Evolutionary conservation across 306 rosid species (phyloP).

Genomic region (Rosa rugosa): DNA sequence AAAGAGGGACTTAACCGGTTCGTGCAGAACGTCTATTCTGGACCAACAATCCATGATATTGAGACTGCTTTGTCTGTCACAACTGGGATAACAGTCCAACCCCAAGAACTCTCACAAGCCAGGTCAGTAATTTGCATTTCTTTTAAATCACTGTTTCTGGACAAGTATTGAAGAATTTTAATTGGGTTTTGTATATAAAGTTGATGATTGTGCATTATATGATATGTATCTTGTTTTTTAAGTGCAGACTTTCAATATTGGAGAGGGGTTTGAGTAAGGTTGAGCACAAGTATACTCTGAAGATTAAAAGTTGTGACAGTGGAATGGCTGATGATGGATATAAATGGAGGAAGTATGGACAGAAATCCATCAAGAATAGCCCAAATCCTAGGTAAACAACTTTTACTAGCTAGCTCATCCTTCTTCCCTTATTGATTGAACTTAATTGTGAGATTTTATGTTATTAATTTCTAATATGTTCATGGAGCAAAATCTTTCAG

Average conservation of each 20-base stretch:
- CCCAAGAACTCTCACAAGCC: constrained; percentile 45
- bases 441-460: neutral
- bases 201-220: neutral
- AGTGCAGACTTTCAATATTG: constrained; percentile 52
- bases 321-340: constrained; percentile 91
- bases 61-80: constrained; percentile 64
- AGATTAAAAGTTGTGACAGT: constrained; percentile 76
- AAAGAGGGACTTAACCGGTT: constrained; percentile 36
- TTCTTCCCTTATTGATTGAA: neutral
- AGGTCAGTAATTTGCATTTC: constrained; percentile 32
- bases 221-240: neutral
- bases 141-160: neutral
- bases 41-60: constrained; percentile 70
- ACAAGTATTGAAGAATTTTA: neutral
- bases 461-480: neutral
- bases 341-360: constrained; percentile 94
- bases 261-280: constrained; percentile 66
- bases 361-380: constrained; percentile 85
- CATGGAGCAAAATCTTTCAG: neutral
- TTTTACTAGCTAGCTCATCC: neutral
- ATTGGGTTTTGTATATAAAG: neutral
- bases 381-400: constrained; percentile 77
- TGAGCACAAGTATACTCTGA: constrained; percentile 81
- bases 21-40: constrained; percentile 56
- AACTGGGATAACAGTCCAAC: constrained; percentile 34